Base-by-base conservation (phyloP, 176 grass and related monocot genomes). In the Elaeis guineensis region DNA sequence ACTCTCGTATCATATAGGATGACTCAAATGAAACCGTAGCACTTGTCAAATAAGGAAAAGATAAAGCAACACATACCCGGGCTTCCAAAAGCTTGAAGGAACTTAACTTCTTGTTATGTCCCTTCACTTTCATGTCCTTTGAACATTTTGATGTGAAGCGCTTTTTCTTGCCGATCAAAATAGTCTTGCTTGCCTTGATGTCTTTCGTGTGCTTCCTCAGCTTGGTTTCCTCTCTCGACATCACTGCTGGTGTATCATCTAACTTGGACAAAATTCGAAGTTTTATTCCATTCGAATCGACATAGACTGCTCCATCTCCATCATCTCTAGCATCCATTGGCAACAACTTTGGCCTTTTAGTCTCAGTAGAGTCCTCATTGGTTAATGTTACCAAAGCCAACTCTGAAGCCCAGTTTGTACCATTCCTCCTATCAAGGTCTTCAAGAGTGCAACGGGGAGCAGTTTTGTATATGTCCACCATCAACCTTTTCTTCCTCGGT, bases 101-200 rank as follows among this genome's bases (percentile, higher is more conserved):
- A 21, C 64, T 67, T 67, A 69, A 53, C 62, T 96, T 90, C 57
- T 76, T 96, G 57, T 71, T 57, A 17, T 80, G 75, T 61, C 84
- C 55, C 50, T 82, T 87, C 51, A 85, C 59, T 64, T 82, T 87
- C 65, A 77, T 90, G 48, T 90, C 82, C 79, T 70, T 75, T 50
- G 66, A 64, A 20, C 63, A 4, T 57, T 81, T 75, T 32, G 78
- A 77, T 61, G 65, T 63, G 21, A 70, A 64, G n/a, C 58, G 59
- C 17, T 62, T 55, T 53, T 54, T 67, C 53, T 69, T 83, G 53
- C 55, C 64, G 44, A 75, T 75, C 11, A 71, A 72, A 57, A 65
- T 60, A 71, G 61, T 63, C 51, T 85, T 90, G 59, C 80, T 65
- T 72, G 72, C 14, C 50, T 21, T 19, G 3, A 51, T 20, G 17